phyloP scores from a whole-genome alignment of 306 rosid species.

The Prinsepia uniflora region DNA sequence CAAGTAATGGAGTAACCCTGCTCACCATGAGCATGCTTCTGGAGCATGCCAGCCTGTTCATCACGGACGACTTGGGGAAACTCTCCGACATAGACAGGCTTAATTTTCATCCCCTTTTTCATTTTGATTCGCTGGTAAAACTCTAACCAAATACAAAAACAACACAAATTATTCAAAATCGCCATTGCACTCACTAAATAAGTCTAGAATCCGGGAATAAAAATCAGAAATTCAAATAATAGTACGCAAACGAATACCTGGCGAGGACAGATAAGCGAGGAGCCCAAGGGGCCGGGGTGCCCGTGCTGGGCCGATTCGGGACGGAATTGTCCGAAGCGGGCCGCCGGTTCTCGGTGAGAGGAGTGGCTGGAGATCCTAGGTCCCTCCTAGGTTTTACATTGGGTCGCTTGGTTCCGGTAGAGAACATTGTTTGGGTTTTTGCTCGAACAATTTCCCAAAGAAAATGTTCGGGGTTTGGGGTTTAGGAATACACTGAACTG shows the following conservation, averaged over 20 bases:
- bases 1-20: slow-evolving; percentile 11
- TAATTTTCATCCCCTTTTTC: slow-evolving; percentile 50
- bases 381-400: slow-evolving; percentile 34
- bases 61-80: slow-evolving; percentile 75
- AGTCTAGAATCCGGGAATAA: not conserved
- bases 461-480: slow-evolving; percentile 11
- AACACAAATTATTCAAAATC: slow-evolving; percentile 8
- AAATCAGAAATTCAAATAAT: not conserved
- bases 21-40: slow-evolving; percentile 57
- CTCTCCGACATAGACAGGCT: slow-evolving; percentile 86
- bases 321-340: slow-evolving; percentile 32
- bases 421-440: slow-evolving; percentile 49
- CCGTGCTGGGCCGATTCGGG: slow-evolving; percentile 76
- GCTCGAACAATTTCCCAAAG: not conserved
- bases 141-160: slow-evolving; percentile 35
- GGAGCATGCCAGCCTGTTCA: slow-evolving; percentile 55
- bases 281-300: slow-evolving; percentile 98
- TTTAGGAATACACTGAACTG: slow-evolving; percentile 17
- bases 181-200: not conserved
- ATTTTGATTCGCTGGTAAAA: slow-evolving; percentile 51
- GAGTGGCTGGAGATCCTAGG: slow-evolving; percentile 60
- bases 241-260: slow-evolving; percentile 35
- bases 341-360: slow-evolving; percentile 38
- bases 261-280: slow-evolving; percentile 92
- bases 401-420: slow-evolving; percentile 65